Percentiles rank a stretch among this genome's conserved stretches.
Conservation (phyloP, 116 monocot genomes). For the Iris pallida region DNA sequence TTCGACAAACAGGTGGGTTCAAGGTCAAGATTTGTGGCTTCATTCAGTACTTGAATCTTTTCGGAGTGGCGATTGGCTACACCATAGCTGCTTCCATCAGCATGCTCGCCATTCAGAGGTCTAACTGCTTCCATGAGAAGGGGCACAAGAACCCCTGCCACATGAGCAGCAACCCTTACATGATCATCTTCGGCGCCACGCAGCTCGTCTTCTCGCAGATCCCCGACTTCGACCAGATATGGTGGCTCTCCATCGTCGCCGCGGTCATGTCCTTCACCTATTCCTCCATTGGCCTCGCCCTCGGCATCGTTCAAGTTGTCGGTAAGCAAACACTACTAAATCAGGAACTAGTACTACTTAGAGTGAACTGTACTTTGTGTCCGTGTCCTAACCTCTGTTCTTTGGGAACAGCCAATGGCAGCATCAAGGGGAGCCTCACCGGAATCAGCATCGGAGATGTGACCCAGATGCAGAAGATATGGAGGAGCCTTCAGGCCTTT, state of each 20-base stretch:
- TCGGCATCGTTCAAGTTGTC: constrained; percentile 45
- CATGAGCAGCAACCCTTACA: constrained; percentile 53
- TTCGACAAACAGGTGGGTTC: constrained; percentile 31
- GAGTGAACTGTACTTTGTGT: background rate
- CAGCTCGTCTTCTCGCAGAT: constrained; percentile 76
- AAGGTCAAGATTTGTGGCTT: constrained; percentile 71
- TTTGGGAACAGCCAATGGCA: constrained; percentile 31
- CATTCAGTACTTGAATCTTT: constrained; percentile 70
- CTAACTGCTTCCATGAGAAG: constrained; percentile 67
- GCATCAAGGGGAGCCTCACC: constrained; percentile 59
- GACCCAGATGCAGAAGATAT: constrained; percentile 58
- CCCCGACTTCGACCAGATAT: constrained; percentile 82
- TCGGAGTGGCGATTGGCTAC: constrained; percentile 84
- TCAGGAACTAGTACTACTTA: background rate
- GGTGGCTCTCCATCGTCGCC: constrained; percentile 80
- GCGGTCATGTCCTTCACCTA: constrained; percentile 86
- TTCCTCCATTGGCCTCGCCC: constrained; percentile 62
- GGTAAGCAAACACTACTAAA: constrained; percentile 4
- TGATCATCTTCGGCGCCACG: constrained; percentile 57
- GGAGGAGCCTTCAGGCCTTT: constrained; percentile 73
- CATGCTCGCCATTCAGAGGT: constrained; percentile 67
- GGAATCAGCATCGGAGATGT: constrained; percentile 65
- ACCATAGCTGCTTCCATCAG: constrained; percentile 88
- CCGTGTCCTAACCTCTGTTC: background rate
- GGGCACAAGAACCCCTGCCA: constrained; percentile 54